Percentiles rank a stretch among this genome's conserved stretches.
These are phyloP conservation scores for Collybia mongolica DNA, from an alignment of 768 basidiomycete genomes.

Conservation along the genomic window DNA sequence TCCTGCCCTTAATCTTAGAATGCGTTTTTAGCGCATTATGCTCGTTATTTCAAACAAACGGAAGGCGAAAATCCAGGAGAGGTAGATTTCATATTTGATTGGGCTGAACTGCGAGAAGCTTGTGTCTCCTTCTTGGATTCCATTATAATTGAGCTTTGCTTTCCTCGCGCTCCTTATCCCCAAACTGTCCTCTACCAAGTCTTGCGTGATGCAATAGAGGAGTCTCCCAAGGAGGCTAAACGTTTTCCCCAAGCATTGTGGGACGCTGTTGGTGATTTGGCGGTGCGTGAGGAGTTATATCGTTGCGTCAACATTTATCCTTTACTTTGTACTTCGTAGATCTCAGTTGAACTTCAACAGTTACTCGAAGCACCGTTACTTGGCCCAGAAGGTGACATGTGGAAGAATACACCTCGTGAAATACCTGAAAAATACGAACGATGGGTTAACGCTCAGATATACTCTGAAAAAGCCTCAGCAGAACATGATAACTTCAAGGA, in stretches of 20 bases:
- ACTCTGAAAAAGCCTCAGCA: constrained; percentile 57
- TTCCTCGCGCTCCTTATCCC: constrained; percentile 69
- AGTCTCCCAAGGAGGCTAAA: constrained; percentile 70
- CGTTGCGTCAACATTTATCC: neutral
- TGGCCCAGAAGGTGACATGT: constrained; percentile 51
- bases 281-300: constrained; percentile 41
- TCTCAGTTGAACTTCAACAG: constrained; percentile 63
- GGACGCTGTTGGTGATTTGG: constrained; percentile 81
- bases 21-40: constrained; percentile 57
- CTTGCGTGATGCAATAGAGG: constrained; percentile 69
- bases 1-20: neutral
- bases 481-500: constrained; percentile 51
- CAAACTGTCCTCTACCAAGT: constrained; percentile 64
- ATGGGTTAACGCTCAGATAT: constrained; percentile 70
- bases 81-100: constrained; percentile 64
- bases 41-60: constrained; percentile 61
- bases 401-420: constrained; percentile 45
- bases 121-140: constrained; percentile 81
- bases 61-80: constrained; percentile 38
- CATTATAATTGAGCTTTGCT: constrained; percentile 79
- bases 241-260: constrained; percentile 79
- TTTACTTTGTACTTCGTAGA: constrained; percentile 31
- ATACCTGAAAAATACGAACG: constrained; percentile 61
- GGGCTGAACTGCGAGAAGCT: constrained; percentile 56
- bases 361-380: constrained; percentile 62